These are phyloP conservation scores for Capsicum rhomboideum DNA, from an alignment of 257 asterid species.

Conservation along the genomic window DNA sequence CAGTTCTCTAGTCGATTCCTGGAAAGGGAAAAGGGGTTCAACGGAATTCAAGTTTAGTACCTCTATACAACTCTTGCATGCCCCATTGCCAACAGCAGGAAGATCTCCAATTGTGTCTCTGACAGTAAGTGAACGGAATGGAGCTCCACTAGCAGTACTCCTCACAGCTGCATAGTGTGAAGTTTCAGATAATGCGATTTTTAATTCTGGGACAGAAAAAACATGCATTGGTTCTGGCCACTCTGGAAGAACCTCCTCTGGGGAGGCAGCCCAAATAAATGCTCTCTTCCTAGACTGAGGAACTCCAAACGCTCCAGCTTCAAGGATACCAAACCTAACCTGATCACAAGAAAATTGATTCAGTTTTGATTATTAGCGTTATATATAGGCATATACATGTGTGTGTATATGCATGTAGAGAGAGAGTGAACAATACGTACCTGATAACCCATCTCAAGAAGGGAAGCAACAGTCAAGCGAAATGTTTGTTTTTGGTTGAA, in stretches of 20 bases:
- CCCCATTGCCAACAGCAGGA: slow-evolving; percentile 83
- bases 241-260: slow-evolving; percentile 82
- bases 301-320: slow-evolving; percentile 95
- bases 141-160: slow-evolving; percentile 85
- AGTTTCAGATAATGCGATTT: slow-evolving; percentile 49
- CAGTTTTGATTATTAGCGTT: neutral
- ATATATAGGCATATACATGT: neutral
- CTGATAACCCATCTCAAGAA: slow-evolving; percentile 98
- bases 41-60: slow-evolving; percentile 17
- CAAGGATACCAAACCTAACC: slow-evolving; percentile 93
- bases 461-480: slow-evolving; percentile 80
- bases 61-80: slow-evolving; percentile 51
- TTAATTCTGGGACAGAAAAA: slow-evolving; percentile 74
- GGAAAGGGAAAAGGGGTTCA: neutral
- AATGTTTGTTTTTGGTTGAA: slow-evolving; percentile 97
- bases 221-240: slow-evolving; percentile 99
- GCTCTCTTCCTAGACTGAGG: slow-evolving; percentile 97
- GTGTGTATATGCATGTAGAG: neutral
- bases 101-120: slow-evolving; percentile 96
- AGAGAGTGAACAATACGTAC: slow-evolving; percentile 20
- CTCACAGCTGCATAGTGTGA: slow-evolving; percentile 67
- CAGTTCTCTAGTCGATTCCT: neutral
- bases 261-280: slow-evolving; percentile 96
- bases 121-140: slow-evolving; percentile 90
- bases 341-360: slow-evolving; percentile 13